Percentiles rank a stretch among this genome's conserved stretches.
Evolutionary conservation across 129 eudicot species (phyloP).

Genomic region (Escallonia rubra): DNA sequence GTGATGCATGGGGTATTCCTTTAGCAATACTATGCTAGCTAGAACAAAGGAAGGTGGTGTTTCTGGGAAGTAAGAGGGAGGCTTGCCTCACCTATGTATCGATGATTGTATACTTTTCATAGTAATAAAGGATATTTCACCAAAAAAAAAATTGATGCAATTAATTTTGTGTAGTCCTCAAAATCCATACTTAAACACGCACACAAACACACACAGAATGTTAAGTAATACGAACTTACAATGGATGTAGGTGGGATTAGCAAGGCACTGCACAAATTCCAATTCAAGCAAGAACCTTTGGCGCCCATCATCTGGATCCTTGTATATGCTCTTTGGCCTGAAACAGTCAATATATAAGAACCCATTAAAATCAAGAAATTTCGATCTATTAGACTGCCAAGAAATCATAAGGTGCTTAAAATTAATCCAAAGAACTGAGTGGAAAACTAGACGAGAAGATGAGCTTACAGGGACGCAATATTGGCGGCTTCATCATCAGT

Average conservation of each 20-base stretch:
- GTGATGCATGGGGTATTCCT: too few relatives aligned
- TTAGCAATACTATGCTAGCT: too few relatives aligned
- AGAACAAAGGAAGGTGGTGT: too few relatives aligned
- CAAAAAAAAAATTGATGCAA: too few relatives aligned
- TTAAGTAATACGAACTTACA: conserved; percentile 34
- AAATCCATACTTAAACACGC: background rate
- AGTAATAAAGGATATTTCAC: too few relatives aligned
- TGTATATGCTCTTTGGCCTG: conserved; percentile 70
- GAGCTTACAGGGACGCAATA: conserved; percentile 35
- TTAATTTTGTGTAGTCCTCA: too few relatives aligned
- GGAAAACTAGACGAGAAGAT: background rate
- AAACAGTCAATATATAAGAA: background rate
- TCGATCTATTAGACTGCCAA: background rate
- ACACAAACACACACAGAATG: background rate
- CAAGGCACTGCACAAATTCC: conserved; percentile 89
- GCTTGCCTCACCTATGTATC: too few relatives aligned
- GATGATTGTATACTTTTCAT: too few relatives aligned
- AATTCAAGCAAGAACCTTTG: conserved; percentile 92
- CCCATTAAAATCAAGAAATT: too few relatives aligned
- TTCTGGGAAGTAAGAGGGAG: too few relatives aligned
- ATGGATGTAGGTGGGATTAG: conserved; percentile 93
- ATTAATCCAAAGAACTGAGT: background rate
- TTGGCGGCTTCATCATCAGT: conserved; percentile 28
- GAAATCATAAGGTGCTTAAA: background rate
- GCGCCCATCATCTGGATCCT: conserved; percentile 96